Percentiles rank a stretch among this genome's conserved stretches.
phyloP scores from a whole-genome alignment of 2,329 filamentous ascomycete genomes.

The Dryadomyces quercivorus region DNA sequence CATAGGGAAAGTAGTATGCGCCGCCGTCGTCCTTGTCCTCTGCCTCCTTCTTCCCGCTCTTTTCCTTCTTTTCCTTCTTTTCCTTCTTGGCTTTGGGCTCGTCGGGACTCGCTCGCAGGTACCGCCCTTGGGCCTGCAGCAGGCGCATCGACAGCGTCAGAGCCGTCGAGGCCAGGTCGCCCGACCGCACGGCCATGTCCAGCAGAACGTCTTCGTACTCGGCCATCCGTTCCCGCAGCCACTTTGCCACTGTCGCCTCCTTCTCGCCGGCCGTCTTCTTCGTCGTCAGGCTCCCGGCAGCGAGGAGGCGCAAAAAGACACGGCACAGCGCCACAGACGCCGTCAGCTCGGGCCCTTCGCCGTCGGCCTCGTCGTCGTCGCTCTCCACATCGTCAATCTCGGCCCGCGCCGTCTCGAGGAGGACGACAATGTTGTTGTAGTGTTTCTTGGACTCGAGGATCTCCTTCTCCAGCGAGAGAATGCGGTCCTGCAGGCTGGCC shows the following conservation, averaged over 20 bases:
- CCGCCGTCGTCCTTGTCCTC: not conserved
- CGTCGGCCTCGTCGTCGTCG: constrained; percentile 13
- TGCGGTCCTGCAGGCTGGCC: constrained; percentile 43
- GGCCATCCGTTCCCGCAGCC: constrained; percentile 63
- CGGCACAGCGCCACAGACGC: constrained; percentile 75
- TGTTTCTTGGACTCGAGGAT: constrained; percentile 79
- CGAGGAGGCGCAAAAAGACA: constrained; percentile 71
- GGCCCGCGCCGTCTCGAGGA: constrained; percentile 49
- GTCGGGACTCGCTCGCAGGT: constrained; percentile 41
- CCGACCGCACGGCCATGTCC: constrained; percentile 44
- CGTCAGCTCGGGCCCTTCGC: constrained; percentile 35
- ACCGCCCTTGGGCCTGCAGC: constrained; percentile 64
- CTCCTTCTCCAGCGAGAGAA: constrained; percentile 64
- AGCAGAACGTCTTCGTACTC: constrained; percentile 58
- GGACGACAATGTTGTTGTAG: constrained; percentile 76
- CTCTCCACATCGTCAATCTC: constrained; percentile 13
- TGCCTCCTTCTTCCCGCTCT: not conserved
- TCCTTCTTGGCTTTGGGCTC: constrained; percentile 21
- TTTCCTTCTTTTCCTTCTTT: not conserved
- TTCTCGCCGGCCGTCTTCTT: constrained; percentile 57
- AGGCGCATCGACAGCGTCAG: constrained; percentile 74
- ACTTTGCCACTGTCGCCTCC: constrained; percentile 60
- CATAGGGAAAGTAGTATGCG: constrained; percentile 52
- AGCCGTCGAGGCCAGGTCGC: constrained; percentile 54
- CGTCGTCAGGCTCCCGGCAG: constrained; percentile 56